These are phyloP conservation scores for Moringa oleifera DNA, from an alignment of 345 rosid species.

Conservation along the genomic window DNA sequence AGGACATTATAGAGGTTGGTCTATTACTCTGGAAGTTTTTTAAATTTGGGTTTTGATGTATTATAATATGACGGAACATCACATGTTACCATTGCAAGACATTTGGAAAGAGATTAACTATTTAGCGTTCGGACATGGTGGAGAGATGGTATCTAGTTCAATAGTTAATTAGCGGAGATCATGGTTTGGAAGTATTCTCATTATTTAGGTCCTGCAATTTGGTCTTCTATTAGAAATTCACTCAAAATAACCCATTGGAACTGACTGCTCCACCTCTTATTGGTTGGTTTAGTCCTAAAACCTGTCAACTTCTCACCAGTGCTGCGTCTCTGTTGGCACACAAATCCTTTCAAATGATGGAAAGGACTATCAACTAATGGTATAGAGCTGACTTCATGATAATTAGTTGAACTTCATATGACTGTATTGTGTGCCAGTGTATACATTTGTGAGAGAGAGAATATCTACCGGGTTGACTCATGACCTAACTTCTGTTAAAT, in stretches of 20 bases:
- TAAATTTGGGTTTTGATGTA: background rate
- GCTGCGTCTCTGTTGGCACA: background rate
- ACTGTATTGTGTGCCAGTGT: too few species aligned
- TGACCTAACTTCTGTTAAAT: background rate
- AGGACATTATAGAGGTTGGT: slow-evolving; percentile 89
- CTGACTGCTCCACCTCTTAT: background rate
- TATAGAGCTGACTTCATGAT: background rate
- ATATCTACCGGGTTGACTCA: too few species aligned
- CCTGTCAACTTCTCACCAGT: too few species aligned
- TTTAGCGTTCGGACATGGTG: too few species aligned
- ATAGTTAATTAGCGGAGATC: too few species aligned
- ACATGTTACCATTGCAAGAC: too few species aligned
- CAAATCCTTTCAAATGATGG: background rate
- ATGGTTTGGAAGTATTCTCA: background rate
- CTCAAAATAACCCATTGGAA: too few species aligned
- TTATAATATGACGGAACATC: too few species aligned
- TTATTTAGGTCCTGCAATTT: background rate
- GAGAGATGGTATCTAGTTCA: too few species aligned
- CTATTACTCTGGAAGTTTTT: background rate
- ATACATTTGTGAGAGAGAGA: too few species aligned
- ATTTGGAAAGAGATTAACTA: too few species aligned
- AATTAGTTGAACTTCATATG: background rate
- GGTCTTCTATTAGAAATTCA: background rate
- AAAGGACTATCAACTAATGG: background rate
- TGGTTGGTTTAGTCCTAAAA: background rate